Conservation (phyloP, 305 asterid species). For the Solanum hybrid region DNA sequence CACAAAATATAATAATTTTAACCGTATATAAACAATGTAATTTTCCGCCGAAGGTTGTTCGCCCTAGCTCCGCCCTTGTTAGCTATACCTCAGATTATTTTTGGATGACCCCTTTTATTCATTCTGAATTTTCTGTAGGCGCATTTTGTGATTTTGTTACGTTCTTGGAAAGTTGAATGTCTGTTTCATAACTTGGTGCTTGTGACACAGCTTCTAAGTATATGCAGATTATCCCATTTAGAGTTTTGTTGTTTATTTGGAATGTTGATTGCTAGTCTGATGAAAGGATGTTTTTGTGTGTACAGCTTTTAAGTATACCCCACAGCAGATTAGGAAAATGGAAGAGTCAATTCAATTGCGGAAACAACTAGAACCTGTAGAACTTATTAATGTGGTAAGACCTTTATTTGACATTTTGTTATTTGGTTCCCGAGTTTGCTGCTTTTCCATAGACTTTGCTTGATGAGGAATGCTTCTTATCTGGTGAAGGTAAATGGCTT, state of each 20-base stretch:
- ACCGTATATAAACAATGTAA: background rate
- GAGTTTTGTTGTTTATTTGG: background rate
- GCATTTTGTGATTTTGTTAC: conserved; percentile 6
- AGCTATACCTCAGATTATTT: background rate
- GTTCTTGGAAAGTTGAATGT: background rate
- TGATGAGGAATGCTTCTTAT: conserved; percentile 13
- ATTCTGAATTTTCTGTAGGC: conserved; percentile 8
- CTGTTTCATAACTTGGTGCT: background rate
- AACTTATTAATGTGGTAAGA: conserved; percentile 71
- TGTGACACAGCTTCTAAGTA: background rate
- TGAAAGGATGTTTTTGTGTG: conserved; percentile 2
- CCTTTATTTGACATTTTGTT: conserved; percentile 3
- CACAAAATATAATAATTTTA: too few relatives aligned
- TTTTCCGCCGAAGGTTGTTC: background rate
- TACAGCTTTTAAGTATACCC: conserved; percentile 56
- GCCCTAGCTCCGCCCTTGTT: background rate
- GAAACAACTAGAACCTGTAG: conserved; percentile 59
- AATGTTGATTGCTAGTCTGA: background rate
- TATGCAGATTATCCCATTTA: background rate
- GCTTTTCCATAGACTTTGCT: background rate
- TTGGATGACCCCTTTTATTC: background rate
- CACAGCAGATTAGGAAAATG: conserved; percentile 70
- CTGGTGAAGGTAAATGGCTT: conserved; percentile 47
- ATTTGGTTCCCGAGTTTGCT: background rate
- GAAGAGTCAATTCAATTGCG: conserved; percentile 73